Conservation (phyloP, 1,284 basidiomycete species). For the Cutaneotrichosporon cutaneum region DNA sequence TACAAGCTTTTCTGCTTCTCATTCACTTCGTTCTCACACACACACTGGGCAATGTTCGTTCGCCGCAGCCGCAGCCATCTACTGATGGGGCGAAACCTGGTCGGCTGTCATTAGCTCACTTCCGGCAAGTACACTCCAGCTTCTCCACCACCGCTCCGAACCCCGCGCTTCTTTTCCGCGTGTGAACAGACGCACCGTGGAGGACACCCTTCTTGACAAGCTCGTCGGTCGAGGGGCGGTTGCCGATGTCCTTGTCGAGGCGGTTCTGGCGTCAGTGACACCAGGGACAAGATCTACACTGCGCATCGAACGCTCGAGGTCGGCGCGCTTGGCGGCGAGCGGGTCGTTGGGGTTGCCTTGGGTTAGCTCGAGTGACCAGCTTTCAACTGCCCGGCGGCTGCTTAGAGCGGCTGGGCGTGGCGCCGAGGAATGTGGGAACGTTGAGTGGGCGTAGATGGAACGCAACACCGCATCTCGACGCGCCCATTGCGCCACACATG, state of each 20-base stretch:
- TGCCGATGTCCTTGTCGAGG: constrained; percentile 64
- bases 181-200: constrained; percentile 54
- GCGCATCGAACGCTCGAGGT: constrained; percentile 66
- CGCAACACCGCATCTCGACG: neutral
- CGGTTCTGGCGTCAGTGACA: constrained; percentile 59
- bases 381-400: too few species aligned
- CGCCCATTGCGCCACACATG: neutral
- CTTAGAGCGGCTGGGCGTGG: too few species aligned
- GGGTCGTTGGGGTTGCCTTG: constrained; percentile 58
- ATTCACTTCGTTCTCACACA: neutral
- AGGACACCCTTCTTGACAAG: constrained; percentile 72
- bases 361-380: constrained; percentile 4
- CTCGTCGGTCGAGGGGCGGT: constrained; percentile 66
- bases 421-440: too few species aligned
- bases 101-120: constrained; percentile 1
- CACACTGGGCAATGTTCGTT: neutral
- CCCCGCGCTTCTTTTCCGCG: neutral
- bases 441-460: neutral
- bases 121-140: neutral
- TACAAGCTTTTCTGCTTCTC: neutral
- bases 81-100: constrained; percentile 8
- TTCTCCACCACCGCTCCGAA: neutral
- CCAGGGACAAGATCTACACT: neutral
- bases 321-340: constrained; percentile 68
- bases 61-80: neutral